phyloP scores from a whole-genome alignment of 352 stramenopile genomes.

The Blastocystis sp. region DNA sequence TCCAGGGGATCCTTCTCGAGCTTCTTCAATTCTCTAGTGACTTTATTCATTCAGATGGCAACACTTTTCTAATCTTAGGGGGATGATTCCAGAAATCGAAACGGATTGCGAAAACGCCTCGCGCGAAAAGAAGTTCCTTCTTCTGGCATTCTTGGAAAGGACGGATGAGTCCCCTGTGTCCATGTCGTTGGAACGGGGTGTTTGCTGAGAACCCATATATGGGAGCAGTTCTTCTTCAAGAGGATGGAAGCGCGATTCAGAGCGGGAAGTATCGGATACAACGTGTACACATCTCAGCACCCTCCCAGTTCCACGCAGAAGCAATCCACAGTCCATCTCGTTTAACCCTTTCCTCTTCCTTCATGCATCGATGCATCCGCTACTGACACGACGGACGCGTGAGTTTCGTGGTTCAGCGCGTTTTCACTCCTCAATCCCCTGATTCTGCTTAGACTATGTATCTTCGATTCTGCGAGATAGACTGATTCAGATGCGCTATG shows the following conservation, averaged over 20 bases:
- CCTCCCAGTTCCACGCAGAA: too few species aligned
- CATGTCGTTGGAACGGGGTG: neutral
- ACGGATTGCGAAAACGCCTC: too few species aligned
- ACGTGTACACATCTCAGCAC: too few species aligned
- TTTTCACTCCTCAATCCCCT: neutral
- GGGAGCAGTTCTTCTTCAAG: too few species aligned
- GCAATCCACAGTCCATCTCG: too few species aligned
- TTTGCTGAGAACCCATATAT: too few species aligned
- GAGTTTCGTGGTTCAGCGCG: neutral
- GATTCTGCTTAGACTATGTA: constrained; percentile 4
- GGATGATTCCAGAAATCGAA: constrained; percentile 1
- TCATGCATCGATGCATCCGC: neutral
- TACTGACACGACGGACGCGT: neutral
- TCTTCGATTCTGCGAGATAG: neutral
- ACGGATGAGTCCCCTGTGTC: too few species aligned
- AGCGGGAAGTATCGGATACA: too few species aligned
- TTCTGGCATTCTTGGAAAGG: neutral
- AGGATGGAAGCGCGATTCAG: too few species aligned
- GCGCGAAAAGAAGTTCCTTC: neutral
- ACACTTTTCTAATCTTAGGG: neutral
- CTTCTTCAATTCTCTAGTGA: constrained; percentile 63
- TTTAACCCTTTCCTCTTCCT: neutral
- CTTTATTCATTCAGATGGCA: constrained; percentile 51
- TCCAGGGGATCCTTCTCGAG: constrained; percentile 73
- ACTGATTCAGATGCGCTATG: constrained; percentile 9